Percentiles rank a stretch among this genome's conserved stretches.
Conservation (phyloP, 352 stramenopile species). For the Blastocystis sp. region DNA sequence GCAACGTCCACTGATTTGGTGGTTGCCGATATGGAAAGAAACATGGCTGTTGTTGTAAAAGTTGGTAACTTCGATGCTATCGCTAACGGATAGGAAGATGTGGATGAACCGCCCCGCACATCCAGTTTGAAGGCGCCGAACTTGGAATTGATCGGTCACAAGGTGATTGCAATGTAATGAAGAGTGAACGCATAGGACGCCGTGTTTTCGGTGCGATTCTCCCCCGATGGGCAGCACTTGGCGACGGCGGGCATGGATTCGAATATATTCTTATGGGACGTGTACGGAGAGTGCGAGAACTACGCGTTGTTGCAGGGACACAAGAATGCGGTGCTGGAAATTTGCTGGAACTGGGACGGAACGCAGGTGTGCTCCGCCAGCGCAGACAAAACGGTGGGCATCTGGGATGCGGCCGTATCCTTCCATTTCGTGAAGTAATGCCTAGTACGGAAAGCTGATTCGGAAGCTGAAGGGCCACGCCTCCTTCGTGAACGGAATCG, state of each 20-base stretch:
- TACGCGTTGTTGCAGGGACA: conserved; percentile 80
- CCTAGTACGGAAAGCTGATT: conserved; percentile 74
- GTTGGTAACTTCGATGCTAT: not conserved
- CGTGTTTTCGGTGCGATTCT: conserved; percentile 60
- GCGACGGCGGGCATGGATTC: conserved; percentile 61
- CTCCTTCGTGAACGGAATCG: conserved; percentile 81
- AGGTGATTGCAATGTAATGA: not conserved
- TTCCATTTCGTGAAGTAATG: not conserved
- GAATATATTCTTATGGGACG: conserved; percentile 79
- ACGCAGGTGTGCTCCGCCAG: conserved; percentile 78
- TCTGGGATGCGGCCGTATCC: conserved; percentile 78
- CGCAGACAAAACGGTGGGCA: conserved; percentile 80
- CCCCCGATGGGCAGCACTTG: conserved; percentile 63
- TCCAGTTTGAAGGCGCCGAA: conserved; percentile 62
- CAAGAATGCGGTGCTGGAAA: conserved; percentile 83
- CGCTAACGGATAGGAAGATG: conserved; percentile 28
- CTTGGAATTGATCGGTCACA: conserved; percentile 53
- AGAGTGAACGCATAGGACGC: conserved; percentile 41
- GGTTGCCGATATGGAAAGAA: conserved; percentile 60
- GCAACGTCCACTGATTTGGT: conserved; percentile 51
- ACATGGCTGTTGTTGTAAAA: conserved; percentile 56
- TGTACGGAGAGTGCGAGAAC: conserved; percentile 82
- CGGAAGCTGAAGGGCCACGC: conserved; percentile 80
- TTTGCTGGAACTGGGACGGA: conserved; percentile 83
- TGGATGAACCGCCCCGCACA: conserved; percentile 54